phyloP scores from a whole-genome alignment of 2,329 filamentous ascomycete genomes.

The Gremmenia infestans region DNA sequence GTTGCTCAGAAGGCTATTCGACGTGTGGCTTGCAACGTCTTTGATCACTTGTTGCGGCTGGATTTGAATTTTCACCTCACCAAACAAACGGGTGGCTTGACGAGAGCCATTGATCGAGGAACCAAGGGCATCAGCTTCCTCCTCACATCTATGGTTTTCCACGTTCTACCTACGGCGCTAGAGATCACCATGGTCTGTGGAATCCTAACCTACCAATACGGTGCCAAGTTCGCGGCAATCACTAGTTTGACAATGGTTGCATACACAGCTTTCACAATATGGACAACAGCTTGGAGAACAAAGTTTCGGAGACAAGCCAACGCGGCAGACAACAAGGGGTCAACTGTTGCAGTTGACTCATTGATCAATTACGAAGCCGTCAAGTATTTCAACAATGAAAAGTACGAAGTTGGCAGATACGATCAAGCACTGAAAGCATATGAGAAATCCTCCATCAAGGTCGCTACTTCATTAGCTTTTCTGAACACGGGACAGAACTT shows the following conservation, averaged over 20 bases:
- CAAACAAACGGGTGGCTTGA: constrained; percentile 91
- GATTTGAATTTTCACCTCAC: constrained; percentile 92
- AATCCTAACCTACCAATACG: constrained; percentile 95
- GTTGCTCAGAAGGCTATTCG: constrained; percentile 97
- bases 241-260: constrained; percentile 87
- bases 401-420: constrained; percentile 86
- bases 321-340: constrained; percentile 90
- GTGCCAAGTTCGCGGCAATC: constrained; percentile 83
- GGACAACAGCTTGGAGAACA: constrained; percentile 93
- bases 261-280: constrained; percentile 95
- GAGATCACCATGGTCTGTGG: constrained; percentile 96
- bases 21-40: constrained; percentile 85
- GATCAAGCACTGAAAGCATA: constrained; percentile 82
- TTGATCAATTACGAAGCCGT: constrained; percentile 99
- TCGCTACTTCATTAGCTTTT: constrained; percentile 86
- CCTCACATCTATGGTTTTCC: constrained; percentile 96
- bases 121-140: constrained; percentile 98
- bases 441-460: constrained; percentile 92
- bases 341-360: constrained; percentile 92
- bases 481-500: constrained; percentile 95
- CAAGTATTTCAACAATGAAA: constrained; percentile 99
- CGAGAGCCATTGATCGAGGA: constrained; percentile 88
- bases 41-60: constrained; percentile 79
- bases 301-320: constrained; percentile 95
- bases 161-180: constrained; percentile 86